A percentile compares a stretch with the other conserved stretches of the same genome.
phyloP scores from a whole-genome alignment of 1,139 yeast species.

The Yamadazyma triangularis region DNA sequence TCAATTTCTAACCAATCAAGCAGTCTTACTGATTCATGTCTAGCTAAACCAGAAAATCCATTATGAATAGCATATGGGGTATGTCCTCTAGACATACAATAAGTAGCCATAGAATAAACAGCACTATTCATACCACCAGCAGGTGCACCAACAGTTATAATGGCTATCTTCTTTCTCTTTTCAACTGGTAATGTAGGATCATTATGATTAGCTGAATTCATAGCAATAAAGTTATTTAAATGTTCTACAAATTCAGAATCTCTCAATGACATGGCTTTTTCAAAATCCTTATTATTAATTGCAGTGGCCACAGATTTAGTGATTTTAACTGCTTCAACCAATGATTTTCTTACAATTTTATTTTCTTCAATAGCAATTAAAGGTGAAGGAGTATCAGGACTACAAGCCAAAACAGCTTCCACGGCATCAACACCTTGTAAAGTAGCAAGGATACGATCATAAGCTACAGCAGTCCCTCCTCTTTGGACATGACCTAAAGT shows the following conservation, averaged over 20 bases:
- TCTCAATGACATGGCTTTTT: slow-evolving; percentile 75
- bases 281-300: slow-evolving; percentile 72
- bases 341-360: slow-evolving; percentile 75
- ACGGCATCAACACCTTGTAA: slow-evolving; percentile 98
- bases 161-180: slow-evolving; percentile 61
- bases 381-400: slow-evolving; percentile 92
- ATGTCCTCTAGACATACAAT: slow-evolving; percentile 74
- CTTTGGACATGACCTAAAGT: slow-evolving; percentile 97
- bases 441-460: slow-evolving; percentile 85
- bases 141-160: slow-evolving; percentile 78
- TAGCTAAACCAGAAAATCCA: slow-evolving; percentile 73
- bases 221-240: slow-evolving; percentile 54
- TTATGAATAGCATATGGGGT: slow-evolving; percentile 68
- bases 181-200: slow-evolving; percentile 52
- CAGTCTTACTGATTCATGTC: slow-evolving; percentile 64
- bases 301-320: slow-evolving; percentile 88
- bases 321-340: slow-evolving; percentile 82
- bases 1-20: slow-evolving; percentile 67
- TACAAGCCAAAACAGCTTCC: slow-evolving; percentile 80
- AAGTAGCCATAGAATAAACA: slow-evolving; percentile 69
- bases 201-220: slow-evolving; percentile 59
- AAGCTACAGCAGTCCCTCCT: slow-evolving; percentile 97
- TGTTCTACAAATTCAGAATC: slow-evolving; percentile 71
- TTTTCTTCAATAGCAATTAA: slow-evolving; percentile 89
- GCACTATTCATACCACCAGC: slow-evolving; percentile 81